phyloP scores from a whole-genome alignment of 345 rosid species.

The Erysimum cheiranthoides region DNA sequence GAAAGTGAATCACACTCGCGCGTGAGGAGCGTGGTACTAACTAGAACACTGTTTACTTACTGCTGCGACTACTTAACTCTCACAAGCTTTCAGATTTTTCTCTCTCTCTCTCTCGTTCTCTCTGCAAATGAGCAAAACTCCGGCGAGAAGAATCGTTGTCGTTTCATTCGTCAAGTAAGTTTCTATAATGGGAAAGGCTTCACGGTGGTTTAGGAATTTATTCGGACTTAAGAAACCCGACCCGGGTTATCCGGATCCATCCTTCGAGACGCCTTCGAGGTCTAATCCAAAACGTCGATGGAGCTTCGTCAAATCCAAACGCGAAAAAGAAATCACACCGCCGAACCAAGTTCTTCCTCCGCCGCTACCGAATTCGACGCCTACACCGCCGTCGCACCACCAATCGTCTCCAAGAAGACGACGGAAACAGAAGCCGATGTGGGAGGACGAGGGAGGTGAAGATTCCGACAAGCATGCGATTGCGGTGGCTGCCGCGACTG shows the following conservation, averaged over 20 bases:
- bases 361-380: conserved; percentile 14
- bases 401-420: conserved; percentile 38
- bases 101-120: conserved; percentile 4
- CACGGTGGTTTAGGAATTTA: conserved; percentile 73
- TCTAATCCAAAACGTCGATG: conserved; percentile 64
- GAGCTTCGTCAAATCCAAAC: conserved; percentile 82
- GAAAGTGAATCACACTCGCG: conserved; percentile 29
- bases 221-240: conserved; percentile 75
- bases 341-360: not conserved
- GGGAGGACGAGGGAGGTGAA: conserved; percentile 35
- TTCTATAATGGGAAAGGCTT: conserved; percentile 75
- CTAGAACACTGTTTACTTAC: not conserved
- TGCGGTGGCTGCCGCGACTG: conserved; percentile 83
- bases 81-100: not conserved
- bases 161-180: not conserved
- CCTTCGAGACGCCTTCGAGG: conserved; percentile 31
- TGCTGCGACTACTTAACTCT: conserved; percentile 42
- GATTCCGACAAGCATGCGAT: conserved; percentile 66
- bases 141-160: conserved; percentile 21
- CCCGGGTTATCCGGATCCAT: conserved; percentile 36
- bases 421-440: conserved; percentile 25
- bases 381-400: conserved; percentile 16
- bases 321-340: conserved; percentile 48
- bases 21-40: conserved; percentile 18
- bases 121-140: conserved; percentile 20